A percentile compares a stretch with the other conserved stretches of the same genome.
phyloP scores from a whole-genome alignment of 2,329 filamentous ascomycete genomes.

The Penicillium sp. region DNA sequence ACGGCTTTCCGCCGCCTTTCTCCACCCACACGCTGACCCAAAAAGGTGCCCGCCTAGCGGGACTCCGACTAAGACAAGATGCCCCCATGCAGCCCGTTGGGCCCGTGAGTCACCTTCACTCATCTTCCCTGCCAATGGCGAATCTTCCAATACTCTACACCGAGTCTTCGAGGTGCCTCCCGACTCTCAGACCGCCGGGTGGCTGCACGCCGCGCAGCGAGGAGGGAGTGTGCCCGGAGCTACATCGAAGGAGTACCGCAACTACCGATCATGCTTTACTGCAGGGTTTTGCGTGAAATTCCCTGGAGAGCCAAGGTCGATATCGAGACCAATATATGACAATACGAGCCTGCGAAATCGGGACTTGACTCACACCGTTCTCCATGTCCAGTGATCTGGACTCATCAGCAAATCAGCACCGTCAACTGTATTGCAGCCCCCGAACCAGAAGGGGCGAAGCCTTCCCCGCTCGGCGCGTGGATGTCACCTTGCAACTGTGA shows the following conservation, averaged over 20 bases:
- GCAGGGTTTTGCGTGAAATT: neutral
- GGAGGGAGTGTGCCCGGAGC: neutral
- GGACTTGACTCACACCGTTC: neutral
- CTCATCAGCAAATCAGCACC: neutral
- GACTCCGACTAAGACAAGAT: neutral
- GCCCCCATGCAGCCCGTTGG: constrained; percentile 4
- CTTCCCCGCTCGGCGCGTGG: constrained; percentile 8
- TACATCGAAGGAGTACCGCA: neutral
- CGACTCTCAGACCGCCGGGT: neutral
- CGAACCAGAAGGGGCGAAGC: neutral
- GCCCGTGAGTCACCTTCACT: constrained; percentile 14
- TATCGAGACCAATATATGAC: neutral
- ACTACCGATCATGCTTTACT: neutral
- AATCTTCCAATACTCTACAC: neutral
- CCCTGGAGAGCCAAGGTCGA: neutral
- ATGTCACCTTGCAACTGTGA: constrained; percentile 6
- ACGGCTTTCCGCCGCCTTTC: neutral
- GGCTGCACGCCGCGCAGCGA: neutral
- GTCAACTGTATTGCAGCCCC: neutral
- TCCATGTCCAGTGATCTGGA: neutral
- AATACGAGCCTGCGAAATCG: neutral
- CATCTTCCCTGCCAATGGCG: constrained; percentile 6
- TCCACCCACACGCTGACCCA: neutral
- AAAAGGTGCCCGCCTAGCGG: constrained; percentile 9
- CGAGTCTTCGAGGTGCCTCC: neutral